These are phyloP conservation scores for Nemania sp. DNA, from an alignment of 2,329 filamentous ascomycete genomes.

Conservation along the genomic window DNA sequence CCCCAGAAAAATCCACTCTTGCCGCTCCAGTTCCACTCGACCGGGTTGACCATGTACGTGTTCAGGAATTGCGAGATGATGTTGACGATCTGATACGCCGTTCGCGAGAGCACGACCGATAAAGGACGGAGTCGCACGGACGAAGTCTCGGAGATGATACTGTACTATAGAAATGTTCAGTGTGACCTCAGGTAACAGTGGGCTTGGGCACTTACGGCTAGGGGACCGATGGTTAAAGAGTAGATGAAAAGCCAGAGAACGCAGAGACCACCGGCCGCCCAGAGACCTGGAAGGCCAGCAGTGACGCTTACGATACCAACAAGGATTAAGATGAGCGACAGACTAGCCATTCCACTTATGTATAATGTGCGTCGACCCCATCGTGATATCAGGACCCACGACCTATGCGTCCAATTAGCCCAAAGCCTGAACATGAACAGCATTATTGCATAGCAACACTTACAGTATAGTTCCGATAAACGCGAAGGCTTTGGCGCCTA, in stretches of 20 bases:
- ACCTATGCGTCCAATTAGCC: conserved; percentile 40
- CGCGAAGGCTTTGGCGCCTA: conserved; percentile 43
- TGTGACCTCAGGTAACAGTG: not conserved
- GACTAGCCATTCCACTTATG: conserved; percentile 45
- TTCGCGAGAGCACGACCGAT: conserved; percentile 51
- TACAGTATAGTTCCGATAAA: conserved; percentile 46
- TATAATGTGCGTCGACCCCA: conserved; percentile 50
- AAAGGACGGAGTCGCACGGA: conserved; percentile 52
- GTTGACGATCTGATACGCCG: conserved; percentile 49
- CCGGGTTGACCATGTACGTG: conserved; percentile 46
- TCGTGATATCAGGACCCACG: conserved; percentile 45
- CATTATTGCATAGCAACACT: conserved; percentile 32
- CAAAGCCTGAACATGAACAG: not conserved
- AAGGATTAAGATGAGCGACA: conserved; percentile 44
- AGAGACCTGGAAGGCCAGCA: conserved; percentile 48
- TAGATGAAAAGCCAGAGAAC: conserved; percentile 52
- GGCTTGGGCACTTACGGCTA: conserved; percentile 44
- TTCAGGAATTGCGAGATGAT: conserved; percentile 48
- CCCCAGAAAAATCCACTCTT: conserved; percentile 51
- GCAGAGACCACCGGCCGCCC: conserved; percentile 48
- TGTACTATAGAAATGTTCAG: conserved; percentile 41
- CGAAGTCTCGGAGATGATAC: conserved; percentile 53
- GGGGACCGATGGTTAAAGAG: conserved; percentile 53
- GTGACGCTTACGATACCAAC: conserved; percentile 49
- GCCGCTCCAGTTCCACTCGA: conserved; percentile 47